A percentile compares a stretch with the other conserved stretches of the same genome.
Conservation (phyloP, 495 filamentous ascomycete genomes). For the Aspergillus sclerotioniger region DNA sequence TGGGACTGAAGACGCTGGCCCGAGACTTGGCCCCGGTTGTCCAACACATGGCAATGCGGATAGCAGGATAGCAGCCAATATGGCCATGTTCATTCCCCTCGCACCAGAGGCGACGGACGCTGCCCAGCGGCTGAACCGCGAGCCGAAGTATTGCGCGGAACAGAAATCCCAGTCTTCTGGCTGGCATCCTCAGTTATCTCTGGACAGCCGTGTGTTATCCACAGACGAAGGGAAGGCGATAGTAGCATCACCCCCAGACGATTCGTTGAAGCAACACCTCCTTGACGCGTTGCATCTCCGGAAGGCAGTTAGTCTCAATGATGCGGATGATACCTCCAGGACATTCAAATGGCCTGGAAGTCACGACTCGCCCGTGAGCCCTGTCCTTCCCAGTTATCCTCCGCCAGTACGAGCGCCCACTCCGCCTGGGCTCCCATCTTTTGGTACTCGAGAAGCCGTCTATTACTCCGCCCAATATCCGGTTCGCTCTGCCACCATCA, state of each 20-base stretch:
- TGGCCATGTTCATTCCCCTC: conserved; percentile 32
- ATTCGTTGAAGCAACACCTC: conserved; percentile 14
- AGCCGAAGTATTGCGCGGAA: neutral
- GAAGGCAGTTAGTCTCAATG: conserved; percentile 26
- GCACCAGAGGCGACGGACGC: conserved; percentile 7
- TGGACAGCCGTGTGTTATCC: conserved; percentile 18
- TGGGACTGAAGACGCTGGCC: conserved; percentile 15
- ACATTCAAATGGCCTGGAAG: conserved; percentile 26
- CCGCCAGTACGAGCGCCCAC: conserved; percentile 43
- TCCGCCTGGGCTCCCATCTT: conserved; percentile 48
- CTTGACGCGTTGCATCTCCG: conserved; percentile 15
- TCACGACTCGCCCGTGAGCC: conserved; percentile 26
- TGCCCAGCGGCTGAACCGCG: conserved; percentile 7
- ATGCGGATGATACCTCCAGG: conserved; percentile 12
- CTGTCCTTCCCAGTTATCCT: conserved; percentile 35
- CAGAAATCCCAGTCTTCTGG: conserved; percentile 6
- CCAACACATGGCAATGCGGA: conserved; percentile 23
- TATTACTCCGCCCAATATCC: conserved; percentile 30
- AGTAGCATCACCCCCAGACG: conserved; percentile 12
- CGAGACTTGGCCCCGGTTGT: conserved; percentile 2
- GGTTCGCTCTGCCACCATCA: conserved; percentile 5
- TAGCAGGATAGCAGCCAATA: conserved; percentile 30
- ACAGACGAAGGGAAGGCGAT: conserved; percentile 6
- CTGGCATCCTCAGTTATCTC: conserved; percentile 18
- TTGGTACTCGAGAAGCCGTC: conserved; percentile 44